Evolutionary conservation across 768 basidiomycete species (phyloP), one percentile per base, ranked within the genome.

Genomic region (Chlorophyllum brunneum): DNA sequence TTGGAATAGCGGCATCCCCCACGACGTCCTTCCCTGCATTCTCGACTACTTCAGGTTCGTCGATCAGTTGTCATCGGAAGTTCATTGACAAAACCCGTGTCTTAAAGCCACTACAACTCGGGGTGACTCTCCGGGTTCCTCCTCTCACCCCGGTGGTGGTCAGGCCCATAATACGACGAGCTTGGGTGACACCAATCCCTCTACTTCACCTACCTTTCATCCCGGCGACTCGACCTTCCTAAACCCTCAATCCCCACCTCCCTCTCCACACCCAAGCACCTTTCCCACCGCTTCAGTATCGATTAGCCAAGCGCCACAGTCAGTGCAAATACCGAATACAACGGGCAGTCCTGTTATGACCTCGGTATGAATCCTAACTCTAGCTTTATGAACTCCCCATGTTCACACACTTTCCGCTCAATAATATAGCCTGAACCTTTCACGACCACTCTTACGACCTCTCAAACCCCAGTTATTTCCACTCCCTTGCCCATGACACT

Each of bases 311-410:
- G 15, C 26, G 18, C 39, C 48, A 13, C 18, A 40, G 27, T 40
- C 34, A 5, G 29, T n/a, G n/a, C n/a, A 40, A 11, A 22, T 31
- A 30, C 2, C 27, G 18, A 27, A 16, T 26, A n/a, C 38, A 15
- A 20, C 33, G 5, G 33, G 43, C 4, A 31, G 24, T 34, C 20
- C 50, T 51, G 10, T 27, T 31, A 23, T 23, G 31, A 44, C 23
- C 15, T 51, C 24, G 51, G 51, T 52, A 51, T 51, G 31, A 15
- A 52, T 16, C 10, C 6, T 36, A 26, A 16, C 13, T 44, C 27
- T 29, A 34, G 3, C n/a, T 18, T 11, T 10, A 36, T 23, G 18
- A 24, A 10, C 36, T 22, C 20, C 11, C 16, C 8, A 20, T 52
- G 24, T 39, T 49, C 48, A 49, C 13, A 31, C 10, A 11, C 13